Base-by-base conservation (phyloP, 2,329 filamentous ascomycete genomes). In the Phialocephala subalpina region DNA sequence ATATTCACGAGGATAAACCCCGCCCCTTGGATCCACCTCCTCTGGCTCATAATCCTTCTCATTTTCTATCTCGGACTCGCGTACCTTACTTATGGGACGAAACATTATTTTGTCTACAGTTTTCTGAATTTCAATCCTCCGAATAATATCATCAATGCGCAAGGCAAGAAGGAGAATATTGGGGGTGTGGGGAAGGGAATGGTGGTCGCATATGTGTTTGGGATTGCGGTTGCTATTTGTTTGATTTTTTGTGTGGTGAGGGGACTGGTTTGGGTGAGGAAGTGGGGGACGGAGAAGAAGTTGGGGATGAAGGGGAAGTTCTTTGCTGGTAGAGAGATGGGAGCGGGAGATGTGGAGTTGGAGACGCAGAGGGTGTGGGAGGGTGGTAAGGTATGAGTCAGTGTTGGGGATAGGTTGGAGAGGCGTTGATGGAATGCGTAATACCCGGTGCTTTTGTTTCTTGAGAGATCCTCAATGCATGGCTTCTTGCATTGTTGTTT, bases 21-120 rank as follows among this genome's bases (percentile, higher is more conserved):
- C 12, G 83, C 86, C 29, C 85, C 89, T 0, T 89, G 86, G 80
- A 78, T 91, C 25, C 89, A 94, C 74, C 77, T 93, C n/a, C 77
- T 86, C 16, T 89, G 87, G 75, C 81, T 94, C 16, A 78, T 94
- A 69, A 64, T 93, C n/a, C 77, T 96, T 7, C 83, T 97, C 49
- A 87, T 86, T 0, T 79, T 90, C 3, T 97, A 97, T 76, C 83
- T 94, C 12, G 86, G 81, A 0, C 80, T 97, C 18, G 92, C 92
- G 0, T 97, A 92, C 77, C 72, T 96, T 25, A 94, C 91, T 0
- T 79, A 86, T 67, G 87, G 86, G 4, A 89, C 88, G 0, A 83
- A 93, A 77, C 86, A 86, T 2, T 92, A 90, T 76, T 97, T 94
- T 77, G 85, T 91, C 0, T 97, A 97, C 80, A 77, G 74, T 65